A percentile compares a stretch with the other conserved stretches of the same genome.
These are phyloP conservation scores for Candida germanica DNA, from an alignment of 805 yeast genomes.

Conservation along the genomic window DNA sequence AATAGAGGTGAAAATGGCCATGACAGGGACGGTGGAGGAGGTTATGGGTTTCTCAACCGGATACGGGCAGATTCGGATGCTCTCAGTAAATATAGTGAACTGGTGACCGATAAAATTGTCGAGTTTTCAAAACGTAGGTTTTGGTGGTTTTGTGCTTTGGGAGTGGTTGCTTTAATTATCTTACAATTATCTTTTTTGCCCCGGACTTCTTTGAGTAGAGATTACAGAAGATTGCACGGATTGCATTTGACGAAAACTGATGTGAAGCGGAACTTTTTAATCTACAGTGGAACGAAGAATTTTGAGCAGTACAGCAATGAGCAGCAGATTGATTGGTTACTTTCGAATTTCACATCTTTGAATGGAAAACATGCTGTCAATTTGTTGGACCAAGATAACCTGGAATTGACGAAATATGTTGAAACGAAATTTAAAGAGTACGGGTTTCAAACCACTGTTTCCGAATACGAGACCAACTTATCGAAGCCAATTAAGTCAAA, in stretches of 20 bases:
- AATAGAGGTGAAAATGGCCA: no score
- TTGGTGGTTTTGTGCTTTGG: conserved; percentile 45
- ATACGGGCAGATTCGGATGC: background rate
- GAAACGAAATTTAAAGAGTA: conserved; percentile 24
- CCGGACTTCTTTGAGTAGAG: conserved; percentile 77
- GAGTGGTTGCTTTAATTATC: conserved; percentile 48
- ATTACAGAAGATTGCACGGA: conserved; percentile 72
- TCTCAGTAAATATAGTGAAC: conserved; percentile 4
- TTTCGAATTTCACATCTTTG: conserved; percentile 24
- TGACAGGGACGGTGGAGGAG: background rate
- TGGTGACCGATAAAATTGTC: conserved; percentile 11
- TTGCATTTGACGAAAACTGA: conserved; percentile 65
- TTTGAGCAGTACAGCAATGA: conserved; percentile 19
- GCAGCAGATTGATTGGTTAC: conserved; percentile 25
- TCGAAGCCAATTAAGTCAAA: conserved; percentile 25
- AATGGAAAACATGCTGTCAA: conserved; percentile 20
- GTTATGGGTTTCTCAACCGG: no score
- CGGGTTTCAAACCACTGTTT: conserved; percentile 22
- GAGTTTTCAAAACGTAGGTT: conserved; percentile 34
- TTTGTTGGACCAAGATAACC: conserved; percentile 24
- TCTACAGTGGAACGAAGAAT: conserved; percentile 24
- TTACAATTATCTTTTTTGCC: conserved; percentile 76
- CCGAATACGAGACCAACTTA: conserved; percentile 15
- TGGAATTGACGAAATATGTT: conserved; percentile 23
- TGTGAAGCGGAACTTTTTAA: conserved; percentile 58